Evolutionary conservation across 208 protist species (phyloP), one percentile per base, ranked within the genome.

Genomic region (Wallacemonas sp.): DNA sequence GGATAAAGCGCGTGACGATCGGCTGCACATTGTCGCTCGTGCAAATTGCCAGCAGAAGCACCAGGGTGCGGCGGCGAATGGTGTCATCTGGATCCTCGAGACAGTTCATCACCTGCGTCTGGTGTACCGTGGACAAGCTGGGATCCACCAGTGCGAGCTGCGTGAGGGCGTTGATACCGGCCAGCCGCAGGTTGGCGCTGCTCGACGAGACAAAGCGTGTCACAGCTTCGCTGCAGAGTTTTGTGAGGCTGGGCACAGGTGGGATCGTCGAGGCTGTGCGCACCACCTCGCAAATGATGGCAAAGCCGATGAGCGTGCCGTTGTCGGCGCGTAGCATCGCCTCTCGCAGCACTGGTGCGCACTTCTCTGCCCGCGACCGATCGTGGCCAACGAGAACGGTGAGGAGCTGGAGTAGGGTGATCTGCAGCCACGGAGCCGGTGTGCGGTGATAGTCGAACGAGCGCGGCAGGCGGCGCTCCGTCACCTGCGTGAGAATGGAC

Each of bases 361-460:
- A 91, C 38, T 81, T 58, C 29, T 66, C n/a, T 4, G 76, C 75
- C 8, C 71, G 57, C 22, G 46, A 59, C 27, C 38, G 29, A 52
- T 97, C 79, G 60, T 92, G 68, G 33, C 54, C 48, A 30, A 89
- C 76, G 21, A 98, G 76, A 6, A 95, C 63, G 10, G 78, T 41
- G 19, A 99, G 53, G 12, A 98, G 42, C 29, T 87, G 80, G 8
- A 99, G 66, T 8, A 98, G 61, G 30, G 87, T 73, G 38, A 99
- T 97, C 83, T 99, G 98, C 19, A 98, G 79, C 98, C 98, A 99
- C 33, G 98, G 98, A 10, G 97, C 94, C 27, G 97, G 97, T 19
- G 98, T 85, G 62, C 88, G 81, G 73, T 99, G 97, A 73, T 98
- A 99, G 36, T 98, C 92, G 77, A 96, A 99, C 15, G 85, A 77